Evolutionary conservation across 2,329 filamentous ascomycete species (phyloP), one percentile per base, ranked within the genome.

Genomic region (Colletotrichum lentis): DNA sequence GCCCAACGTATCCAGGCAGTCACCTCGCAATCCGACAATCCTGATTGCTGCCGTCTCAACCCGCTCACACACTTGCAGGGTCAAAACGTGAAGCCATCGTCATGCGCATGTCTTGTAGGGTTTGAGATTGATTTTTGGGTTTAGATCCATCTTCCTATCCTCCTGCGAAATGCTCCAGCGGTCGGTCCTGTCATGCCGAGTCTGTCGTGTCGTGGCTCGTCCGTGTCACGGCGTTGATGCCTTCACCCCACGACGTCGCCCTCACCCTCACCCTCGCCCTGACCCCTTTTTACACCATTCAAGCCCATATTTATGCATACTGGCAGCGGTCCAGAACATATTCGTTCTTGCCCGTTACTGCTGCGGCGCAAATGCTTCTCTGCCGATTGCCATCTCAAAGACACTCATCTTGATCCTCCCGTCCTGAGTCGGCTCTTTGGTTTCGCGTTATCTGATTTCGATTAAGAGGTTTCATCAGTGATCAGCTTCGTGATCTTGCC

Each of bases 401-500:
- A 37, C 35, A 24, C 55, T 37, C 20, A 37, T 44, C 50, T 41
- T 31, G 35, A 35, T 57, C 44, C 41, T 37, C 31, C 47, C 37
- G 63, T 27, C 50, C 50, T 22, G 46, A 63, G 39, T 37, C 53
- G 41, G 54, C 39, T 22, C 39, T 14, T 10, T 49, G 41, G 39
- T 41, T 22, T 69, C 16, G 55, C 31, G 49, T 59, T 56, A 62
- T 31, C 43, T 24, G 27, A 49, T 71, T 69, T 73, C 75, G 57
- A 73, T 72, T 71, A 73, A 60, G 74, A 55, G 0, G 67, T 47
- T 10, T 79, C 78, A 20, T 82, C 79, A 8, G 76, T 81, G 74
- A 88, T 84, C 71, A 99, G 87, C 86, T 94, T 97, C 69, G 93
- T 97, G 79, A 99, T 96, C 88, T 99, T 99, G 76, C 96, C 96